Evolutionary conservation across 306 rosid genomes (phyloP).

Genomic region (Ceratonia siliqua): DNA sequence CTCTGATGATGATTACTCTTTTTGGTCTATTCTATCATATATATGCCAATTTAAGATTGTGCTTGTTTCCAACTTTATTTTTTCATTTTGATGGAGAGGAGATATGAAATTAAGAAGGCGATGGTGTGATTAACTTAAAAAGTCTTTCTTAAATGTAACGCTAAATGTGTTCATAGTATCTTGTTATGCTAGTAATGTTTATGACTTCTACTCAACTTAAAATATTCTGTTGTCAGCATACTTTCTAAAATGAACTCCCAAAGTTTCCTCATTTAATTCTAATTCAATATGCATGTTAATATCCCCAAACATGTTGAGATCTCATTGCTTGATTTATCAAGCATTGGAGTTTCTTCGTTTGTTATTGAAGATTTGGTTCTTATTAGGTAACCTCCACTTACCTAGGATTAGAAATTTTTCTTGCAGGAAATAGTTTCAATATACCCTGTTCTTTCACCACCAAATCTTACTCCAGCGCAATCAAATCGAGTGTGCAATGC

Average conservation of each 20-base stretch:
- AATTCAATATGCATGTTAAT: not conserved
- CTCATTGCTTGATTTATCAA: conserved; percentile 1
- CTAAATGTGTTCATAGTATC: not conserved
- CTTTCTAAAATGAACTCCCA: not conserved
- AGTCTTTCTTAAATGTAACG: not conserved
- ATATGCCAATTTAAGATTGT: not conserved
- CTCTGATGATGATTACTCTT: not conserved
- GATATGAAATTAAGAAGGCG: not conserved
- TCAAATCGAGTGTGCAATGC: conserved; percentile 98
- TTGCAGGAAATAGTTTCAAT: conserved; percentile 92
- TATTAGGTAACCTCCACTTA: conserved; percentile 4
- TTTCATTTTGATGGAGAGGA: too few species aligned
- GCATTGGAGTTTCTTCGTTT: conserved; percentile 8
- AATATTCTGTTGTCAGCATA: not conserved
- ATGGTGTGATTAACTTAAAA: conserved; percentile 9
- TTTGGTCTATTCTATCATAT: not conserved
- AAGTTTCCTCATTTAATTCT: not conserved
- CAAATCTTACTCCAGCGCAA: conserved; percentile 84
- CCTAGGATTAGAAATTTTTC: conserved; percentile 22
- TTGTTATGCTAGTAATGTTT: conserved; percentile 1
- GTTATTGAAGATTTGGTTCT: conserved; percentile 1
- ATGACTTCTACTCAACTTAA: not conserved
- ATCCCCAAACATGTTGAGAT: not conserved
- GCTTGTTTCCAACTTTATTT: conserved; percentile 4
- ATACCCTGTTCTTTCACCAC: conserved; percentile 94